Conservation (phyloP, 345 rosid species). For the Anastatica hierochuntica region DNA sequence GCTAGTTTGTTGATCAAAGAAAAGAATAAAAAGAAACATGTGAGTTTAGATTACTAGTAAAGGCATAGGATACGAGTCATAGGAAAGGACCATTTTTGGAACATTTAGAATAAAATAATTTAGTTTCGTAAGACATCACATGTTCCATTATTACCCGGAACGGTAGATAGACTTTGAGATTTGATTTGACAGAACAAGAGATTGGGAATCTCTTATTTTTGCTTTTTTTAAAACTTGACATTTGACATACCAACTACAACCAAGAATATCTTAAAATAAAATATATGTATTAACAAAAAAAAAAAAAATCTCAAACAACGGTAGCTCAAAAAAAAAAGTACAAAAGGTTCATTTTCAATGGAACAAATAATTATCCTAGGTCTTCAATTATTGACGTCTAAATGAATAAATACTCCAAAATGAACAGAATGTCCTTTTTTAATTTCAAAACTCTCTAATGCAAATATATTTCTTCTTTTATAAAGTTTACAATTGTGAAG, state of each 20-base stretch:
- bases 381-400: too few relatives aligned
- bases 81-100: constrained; percentile 19
- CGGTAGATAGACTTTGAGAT: constrained; percentile 17
- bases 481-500: too few relatives aligned
- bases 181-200: constrained; percentile 26
- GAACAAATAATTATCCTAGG: too few relatives aligned
- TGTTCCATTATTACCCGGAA: constrained; percentile 9
- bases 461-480: too few relatives aligned
- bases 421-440: too few relatives aligned
- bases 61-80: constrained; percentile 18
- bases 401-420: too few relatives aligned
- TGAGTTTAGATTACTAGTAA: background rate
- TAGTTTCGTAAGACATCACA: constrained; percentile 12
- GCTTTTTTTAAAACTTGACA: constrained; percentile 3
- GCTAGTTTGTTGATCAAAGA: background rate
- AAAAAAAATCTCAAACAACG: too few relatives aligned
- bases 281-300: too few relatives aligned
- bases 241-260: constrained; percentile 1
- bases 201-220: constrained; percentile 19
- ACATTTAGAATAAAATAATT: constrained; percentile 15
- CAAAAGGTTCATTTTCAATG: too few relatives aligned
- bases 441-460: too few relatives aligned
- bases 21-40: background rate
- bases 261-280: too few relatives aligned
- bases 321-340: too few relatives aligned